phyloP scores from a whole-genome alignment of 768 basidiomycete genomes.

The Rhizopogon sp. region DNA sequence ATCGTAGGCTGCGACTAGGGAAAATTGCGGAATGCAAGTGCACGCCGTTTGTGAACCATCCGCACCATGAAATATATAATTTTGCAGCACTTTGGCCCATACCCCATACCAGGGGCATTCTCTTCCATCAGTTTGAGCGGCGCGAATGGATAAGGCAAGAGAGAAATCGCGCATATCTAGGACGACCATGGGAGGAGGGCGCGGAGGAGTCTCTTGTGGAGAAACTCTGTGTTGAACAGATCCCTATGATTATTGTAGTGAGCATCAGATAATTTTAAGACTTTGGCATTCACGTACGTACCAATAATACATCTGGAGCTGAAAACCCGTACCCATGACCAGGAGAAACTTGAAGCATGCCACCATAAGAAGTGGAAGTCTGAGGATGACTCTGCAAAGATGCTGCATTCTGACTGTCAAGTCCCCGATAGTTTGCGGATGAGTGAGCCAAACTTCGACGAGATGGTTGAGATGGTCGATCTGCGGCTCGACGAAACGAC shows the following conservation, averaged over 20 bases:
- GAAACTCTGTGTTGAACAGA: not conserved
- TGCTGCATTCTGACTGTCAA: not conserved
- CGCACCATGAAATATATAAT: not conserved
- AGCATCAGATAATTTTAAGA: not conserved
- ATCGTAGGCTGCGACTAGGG: not conserved
- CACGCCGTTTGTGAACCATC: not conserved
- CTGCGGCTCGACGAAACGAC: not conserved
- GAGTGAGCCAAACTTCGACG: not conserved
- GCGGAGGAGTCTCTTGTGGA: not conserved
- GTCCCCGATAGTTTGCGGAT: not conserved
- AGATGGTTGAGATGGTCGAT: not conserved
- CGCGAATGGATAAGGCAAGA: not conserved
- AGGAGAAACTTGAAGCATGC: too few relatives aligned
- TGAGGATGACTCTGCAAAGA: too few relatives aligned
- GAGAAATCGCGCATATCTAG: not conserved
- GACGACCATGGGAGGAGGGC: not conserved
- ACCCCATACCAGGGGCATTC: slow-evolving; percentile 3
- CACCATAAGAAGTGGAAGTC: not conserved
- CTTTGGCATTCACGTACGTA: not conserved
- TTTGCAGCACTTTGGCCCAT: not conserved
- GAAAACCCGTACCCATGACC: too few relatives aligned
- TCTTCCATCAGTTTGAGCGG: not conserved
- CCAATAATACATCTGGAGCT: not conserved
- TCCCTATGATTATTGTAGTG: not conserved
- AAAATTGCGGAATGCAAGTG: not conserved